Conservation (phyloP, 495 filamentous ascomycete genomes). For the Trichoderma gamsii region DNA sequence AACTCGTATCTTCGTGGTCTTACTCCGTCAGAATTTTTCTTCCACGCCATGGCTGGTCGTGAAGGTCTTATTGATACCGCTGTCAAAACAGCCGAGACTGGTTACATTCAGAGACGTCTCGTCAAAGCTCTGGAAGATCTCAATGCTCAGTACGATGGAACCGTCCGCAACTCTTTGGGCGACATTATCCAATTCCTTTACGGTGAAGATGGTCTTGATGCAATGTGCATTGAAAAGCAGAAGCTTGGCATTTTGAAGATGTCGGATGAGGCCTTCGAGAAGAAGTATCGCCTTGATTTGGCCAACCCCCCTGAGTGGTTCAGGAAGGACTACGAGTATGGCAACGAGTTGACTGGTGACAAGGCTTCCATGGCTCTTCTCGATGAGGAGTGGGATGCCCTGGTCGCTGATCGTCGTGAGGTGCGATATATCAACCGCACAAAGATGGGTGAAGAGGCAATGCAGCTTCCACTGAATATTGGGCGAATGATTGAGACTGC, state of each 20-base stretch:
- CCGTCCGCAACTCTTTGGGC: slow-evolving; percentile 91
- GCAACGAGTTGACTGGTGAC: slow-evolving; percentile 80
- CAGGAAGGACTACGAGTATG: slow-evolving; percentile 53
- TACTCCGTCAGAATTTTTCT: slow-evolving; percentile 96
- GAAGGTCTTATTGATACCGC: slow-evolving; percentile 99
- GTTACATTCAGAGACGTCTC: slow-evolving; percentile 96
- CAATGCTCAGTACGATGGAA: slow-evolving; percentile 95
- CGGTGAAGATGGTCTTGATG: slow-evolving; percentile 94
- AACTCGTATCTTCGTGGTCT: slow-evolving; percentile 97
- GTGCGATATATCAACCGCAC: slow-evolving; percentile 53
- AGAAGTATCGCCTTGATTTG: slow-evolving; percentile 82
- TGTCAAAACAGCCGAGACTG: slow-evolving; percentile 98
- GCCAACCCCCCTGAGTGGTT: slow-evolving; percentile 16
- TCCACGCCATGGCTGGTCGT: slow-evolving; percentile 99
- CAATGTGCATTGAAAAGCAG: slow-evolving; percentile 84
- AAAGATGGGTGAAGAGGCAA: slow-evolving; percentile 66
- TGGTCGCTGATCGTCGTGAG: slow-evolving; percentile 66
- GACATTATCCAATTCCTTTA: slow-evolving; percentile 98
- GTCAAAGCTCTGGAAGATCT: slow-evolving; percentile 98
- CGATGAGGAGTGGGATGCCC: slow-evolving; percentile 81
- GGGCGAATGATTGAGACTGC: slow-evolving; percentile 84
- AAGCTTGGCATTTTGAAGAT: slow-evolving; percentile 76
- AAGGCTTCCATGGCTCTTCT: slow-evolving; percentile 75
- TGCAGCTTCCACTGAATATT: slow-evolving; percentile 90
- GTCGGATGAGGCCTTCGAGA: slow-evolving; percentile 64